Base-by-base conservation (phyloP, 2,329 filamentous ascomycete genomes). In the Epichloe elymi region DNA sequence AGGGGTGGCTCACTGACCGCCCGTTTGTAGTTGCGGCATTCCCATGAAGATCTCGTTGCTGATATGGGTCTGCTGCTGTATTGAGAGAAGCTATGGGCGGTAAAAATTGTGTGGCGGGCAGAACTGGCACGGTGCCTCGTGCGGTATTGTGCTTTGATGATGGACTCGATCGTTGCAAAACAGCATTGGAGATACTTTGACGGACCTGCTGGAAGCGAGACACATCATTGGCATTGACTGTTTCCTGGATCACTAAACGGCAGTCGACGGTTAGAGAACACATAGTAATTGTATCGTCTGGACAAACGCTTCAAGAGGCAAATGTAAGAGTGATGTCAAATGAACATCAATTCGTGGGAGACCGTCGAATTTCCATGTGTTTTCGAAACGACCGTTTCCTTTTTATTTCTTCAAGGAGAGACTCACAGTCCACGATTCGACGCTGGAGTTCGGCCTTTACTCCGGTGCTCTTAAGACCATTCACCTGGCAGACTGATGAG, bases 371-470 rank as follows among this genome's bases (percentile, higher is more conserved):
- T 48, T 33, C 20, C 26, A 30, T 11, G 26, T 11, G 26, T 30
- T 30, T 30, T 30, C 26, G 8, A 30, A 10, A 30, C 26, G 26
- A 30, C 8, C 26, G 26, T 11, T 30, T 40, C 14, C 33, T 46
- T n/a, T 14, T 19, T 40, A 10, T 20, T 20, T 14, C 20, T 36
- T n/a, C 20, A 12, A 36, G 45, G 35, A 26, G 36, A 14, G 38
- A 80, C 86, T 68, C 74, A 97, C 93, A 79, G 53, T 79, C 73
- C 56, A 85, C 79, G 54, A 96, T 86, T 60, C 91, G 83, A 53
- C 72, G 71, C 68, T 95, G 89, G 53, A 97, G 72, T 41, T 86
- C 79, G 36, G 82, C 80, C 73, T 98, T 98, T 61, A 93, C 84
- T 19, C 93, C 93, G 30, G 84, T 86, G 54, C 87, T 85, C 57